These are phyloP conservation scores for Schwanniomyces vanrijiae DNA, from an alignment of 805 yeast species.

Conservation along the genomic window DNA sequence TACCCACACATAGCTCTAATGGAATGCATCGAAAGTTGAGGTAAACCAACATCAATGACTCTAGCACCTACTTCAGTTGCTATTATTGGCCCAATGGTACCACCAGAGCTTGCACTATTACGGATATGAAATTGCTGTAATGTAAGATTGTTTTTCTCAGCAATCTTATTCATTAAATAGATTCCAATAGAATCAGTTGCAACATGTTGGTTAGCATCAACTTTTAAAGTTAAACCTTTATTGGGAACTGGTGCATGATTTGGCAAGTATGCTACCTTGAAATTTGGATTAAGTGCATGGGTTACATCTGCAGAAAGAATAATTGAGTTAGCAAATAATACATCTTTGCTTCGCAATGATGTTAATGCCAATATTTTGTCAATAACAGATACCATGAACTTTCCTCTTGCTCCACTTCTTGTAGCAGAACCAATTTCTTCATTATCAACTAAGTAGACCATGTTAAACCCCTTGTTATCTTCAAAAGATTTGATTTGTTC, in stretches of 20 bases:
- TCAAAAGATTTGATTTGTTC: conserved; percentile 13
- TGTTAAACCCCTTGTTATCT: conserved; percentile 26
- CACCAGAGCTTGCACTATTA: conserved; percentile 41
- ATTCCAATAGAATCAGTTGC: conserved; percentile 35
- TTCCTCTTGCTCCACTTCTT: conserved; percentile 40
- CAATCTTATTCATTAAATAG: conserved; percentile 24
- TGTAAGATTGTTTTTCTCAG: conserved; percentile 19
- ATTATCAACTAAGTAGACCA: conserved; percentile 36
- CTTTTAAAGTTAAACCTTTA: conserved; percentile 35
- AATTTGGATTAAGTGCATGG: conserved; percentile 44
- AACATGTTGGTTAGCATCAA: conserved; percentile 39
- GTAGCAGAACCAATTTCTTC: conserved; percentile 44
- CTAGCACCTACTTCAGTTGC: conserved; percentile 35
- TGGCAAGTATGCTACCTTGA: conserved; percentile 28
- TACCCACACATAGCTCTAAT: conserved; percentile 38
- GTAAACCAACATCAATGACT: conserved; percentile 78
- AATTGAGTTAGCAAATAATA: conserved; percentile 31
- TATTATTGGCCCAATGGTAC: conserved; percentile 44
- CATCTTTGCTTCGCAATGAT: conserved; percentile 1
- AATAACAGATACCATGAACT: conserved; percentile 22
- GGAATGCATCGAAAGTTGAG: conserved; percentile 81
- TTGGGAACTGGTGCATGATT: conserved; percentile 39
- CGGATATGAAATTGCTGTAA: conserved; percentile 41
- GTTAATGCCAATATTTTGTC: conserved; percentile 10
- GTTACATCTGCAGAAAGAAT: conserved; percentile 45